phyloP scores from a whole-genome alignment of 768 basidiomycete genomes.

The Tulasnella calospora region DNA sequence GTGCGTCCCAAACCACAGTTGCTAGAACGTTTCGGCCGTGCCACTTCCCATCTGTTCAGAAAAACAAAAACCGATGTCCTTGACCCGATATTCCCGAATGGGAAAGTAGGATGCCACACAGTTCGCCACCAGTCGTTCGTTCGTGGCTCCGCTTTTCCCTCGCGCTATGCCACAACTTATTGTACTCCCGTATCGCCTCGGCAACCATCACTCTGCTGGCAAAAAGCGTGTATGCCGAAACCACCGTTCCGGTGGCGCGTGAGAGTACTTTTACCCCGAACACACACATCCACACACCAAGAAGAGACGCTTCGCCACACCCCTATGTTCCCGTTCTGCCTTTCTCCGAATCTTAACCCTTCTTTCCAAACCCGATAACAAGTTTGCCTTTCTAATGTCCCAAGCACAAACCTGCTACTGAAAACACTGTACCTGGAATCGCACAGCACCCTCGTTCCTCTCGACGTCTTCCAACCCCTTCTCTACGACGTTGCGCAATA shows the following conservation, averaged over 20 bases:
- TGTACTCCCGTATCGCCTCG: neutral
- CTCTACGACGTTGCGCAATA: neutral
- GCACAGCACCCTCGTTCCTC: neutral
- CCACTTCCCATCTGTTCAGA: neutral
- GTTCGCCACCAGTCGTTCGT: neutral
- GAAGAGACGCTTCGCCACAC: neutral
- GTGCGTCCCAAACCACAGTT: neutral
- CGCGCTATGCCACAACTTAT: neutral
- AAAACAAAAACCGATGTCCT: neutral
- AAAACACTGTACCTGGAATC: neutral
- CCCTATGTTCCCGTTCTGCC: neutral
- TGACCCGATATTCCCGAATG: neutral
- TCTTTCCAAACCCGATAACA: neutral
- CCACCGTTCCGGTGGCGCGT: neutral
- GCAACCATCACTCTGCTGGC: neutral
- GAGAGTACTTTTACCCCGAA: neutral
- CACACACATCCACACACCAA: neutral
- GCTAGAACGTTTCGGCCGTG: neutral
- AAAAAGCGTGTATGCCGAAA: neutral
- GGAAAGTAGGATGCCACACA: neutral
- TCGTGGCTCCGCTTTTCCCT: neutral
- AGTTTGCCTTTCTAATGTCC: neutral
- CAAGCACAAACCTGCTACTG: neutral
- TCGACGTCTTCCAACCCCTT: neutral
- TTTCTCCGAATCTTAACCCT: neutral